phyloP scores from a whole-genome alignment of 805 yeast species.

The Komagataella ulmi region DNA sequence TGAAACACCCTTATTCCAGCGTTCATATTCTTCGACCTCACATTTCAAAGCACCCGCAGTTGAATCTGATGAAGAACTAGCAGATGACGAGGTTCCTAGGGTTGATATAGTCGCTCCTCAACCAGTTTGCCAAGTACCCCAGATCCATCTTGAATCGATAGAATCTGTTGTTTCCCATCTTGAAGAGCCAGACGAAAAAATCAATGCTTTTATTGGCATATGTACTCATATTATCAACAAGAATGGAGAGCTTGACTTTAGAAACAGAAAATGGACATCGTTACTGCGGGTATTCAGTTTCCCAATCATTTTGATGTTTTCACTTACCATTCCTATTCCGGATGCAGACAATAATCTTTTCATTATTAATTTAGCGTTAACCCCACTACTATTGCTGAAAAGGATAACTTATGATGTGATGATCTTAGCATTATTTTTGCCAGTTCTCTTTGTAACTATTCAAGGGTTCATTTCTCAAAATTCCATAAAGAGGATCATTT shows the following conservation, averaged over 20 bases:
- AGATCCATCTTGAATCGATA: background rate
- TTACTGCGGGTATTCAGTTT: conserved; percentile 10
- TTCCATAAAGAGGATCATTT: background rate
- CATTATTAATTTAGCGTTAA: background rate
- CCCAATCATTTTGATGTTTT: conserved; percentile 13
- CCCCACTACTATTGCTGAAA: background rate
- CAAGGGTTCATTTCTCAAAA: background rate
- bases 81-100: background rate
- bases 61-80: background rate
- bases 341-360: background rate
- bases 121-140: background rate
- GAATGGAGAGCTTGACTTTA: background rate
- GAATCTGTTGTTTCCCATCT: background rate
- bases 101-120: background rate
- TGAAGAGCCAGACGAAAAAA: background rate
- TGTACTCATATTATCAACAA: background rate
- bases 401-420: background rate
- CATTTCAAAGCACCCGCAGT: background rate
- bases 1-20: background rate
- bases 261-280: conserved; percentile 10
- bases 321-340: conserved; percentile 11
- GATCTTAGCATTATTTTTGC: background rate
- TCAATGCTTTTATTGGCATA: background rate
- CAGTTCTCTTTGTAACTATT: background rate
- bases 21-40: background rate